Evolutionary conservation across 2,329 filamentous ascomycete genomes (phyloP).

Genomic region (Plectosphaerella plurivora): DNA sequence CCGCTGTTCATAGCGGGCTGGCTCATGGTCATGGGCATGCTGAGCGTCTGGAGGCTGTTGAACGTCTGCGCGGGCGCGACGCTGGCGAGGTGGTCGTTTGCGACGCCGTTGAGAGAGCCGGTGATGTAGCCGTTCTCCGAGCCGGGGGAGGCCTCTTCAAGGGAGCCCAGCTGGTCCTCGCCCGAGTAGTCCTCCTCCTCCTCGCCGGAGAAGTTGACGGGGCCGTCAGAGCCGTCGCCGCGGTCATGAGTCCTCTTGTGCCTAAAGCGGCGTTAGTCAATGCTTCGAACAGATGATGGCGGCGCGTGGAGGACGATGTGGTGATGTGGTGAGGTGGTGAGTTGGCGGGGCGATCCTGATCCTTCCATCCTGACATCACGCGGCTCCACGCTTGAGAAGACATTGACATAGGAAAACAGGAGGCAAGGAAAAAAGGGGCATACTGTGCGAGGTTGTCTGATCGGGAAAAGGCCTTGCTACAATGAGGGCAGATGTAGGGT

Average conservation of each 20-base stretch:
- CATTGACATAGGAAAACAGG: slow-evolving; percentile 20
- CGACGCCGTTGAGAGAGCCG: slow-evolving; percentile 43
- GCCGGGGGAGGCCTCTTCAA: slow-evolving; percentile 73
- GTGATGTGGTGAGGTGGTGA: slow-evolving; percentile 26
- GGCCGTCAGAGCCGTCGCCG: slow-evolving; percentile 54
- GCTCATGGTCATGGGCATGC: slow-evolving; percentile 62
- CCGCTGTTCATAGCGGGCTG: slow-evolving; percentile 44
- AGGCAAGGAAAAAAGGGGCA: slow-evolving; percentile 33
- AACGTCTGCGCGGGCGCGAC: slow-evolving; percentile 28
- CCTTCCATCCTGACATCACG: slow-evolving; percentile 9
- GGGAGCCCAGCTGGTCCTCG: slow-evolving; percentile 76
- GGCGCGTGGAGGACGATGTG: slow-evolving; percentile 11
- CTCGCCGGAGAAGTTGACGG: slow-evolving; percentile 68
- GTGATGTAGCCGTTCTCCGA: slow-evolving; percentile 62
- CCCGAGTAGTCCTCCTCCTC: slow-evolving; percentile 80
- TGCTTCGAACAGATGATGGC: slow-evolving; percentile 6
- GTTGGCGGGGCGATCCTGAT: slow-evolving; percentile 17
- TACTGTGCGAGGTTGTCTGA: slow-evolving; percentile 99
- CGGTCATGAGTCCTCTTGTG: slow-evolving; percentile 76
- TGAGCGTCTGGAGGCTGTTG: slow-evolving; percentile 57
- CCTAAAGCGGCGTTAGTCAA: slow-evolving; percentile 54
- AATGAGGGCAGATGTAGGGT: slow-evolving; percentile 95
- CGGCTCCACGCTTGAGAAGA: slow-evolving; percentile 11
- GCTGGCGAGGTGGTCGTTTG: slow-evolving; percentile 19
- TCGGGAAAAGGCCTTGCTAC: slow-evolving; percentile 97